Percentiles rank a stretch among this genome's conserved stretches.
These are phyloP conservation scores for Fragaria vesca DNA, from an alignment of 306 rosid species.

Conservation along the genomic window DNA sequence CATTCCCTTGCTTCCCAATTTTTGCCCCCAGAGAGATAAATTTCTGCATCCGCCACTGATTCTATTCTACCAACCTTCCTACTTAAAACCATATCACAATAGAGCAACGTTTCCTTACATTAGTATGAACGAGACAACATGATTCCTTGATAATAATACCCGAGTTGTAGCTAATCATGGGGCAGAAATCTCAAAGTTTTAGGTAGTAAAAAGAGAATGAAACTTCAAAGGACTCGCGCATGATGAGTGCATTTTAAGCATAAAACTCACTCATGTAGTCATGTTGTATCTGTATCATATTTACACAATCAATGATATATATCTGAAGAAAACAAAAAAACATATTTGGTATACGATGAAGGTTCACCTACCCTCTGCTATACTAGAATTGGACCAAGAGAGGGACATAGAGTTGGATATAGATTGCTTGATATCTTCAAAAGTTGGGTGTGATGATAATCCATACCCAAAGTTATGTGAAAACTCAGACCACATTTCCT, in stretches of 20 bases:
- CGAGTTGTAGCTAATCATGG: background rate
- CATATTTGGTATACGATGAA: background rate
- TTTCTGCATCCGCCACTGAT: background rate
- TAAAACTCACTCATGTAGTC: background rate
- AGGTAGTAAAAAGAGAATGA: background rate
- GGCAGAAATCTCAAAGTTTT: background rate
- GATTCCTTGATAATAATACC: background rate
- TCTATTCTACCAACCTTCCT: conserved; percentile 3
- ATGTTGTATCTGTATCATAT: background rate
- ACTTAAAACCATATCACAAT: background rate
- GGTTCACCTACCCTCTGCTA: conserved; percentile 50
- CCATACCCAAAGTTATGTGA: conserved; percentile 32
- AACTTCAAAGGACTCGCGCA: background rate
- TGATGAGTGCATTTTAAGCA: background rate
- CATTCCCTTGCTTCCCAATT: too few species aligned
- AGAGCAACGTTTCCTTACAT: background rate
- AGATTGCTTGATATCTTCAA: conserved; percentile 49
- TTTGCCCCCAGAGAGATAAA: too few species aligned
- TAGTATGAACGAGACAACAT: conserved; percentile 4
- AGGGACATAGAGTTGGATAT: conserved; percentile 48
- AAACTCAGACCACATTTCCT: conserved; percentile 41
- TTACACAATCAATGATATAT: background rate
- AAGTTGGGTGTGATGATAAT: conserved; percentile 55
- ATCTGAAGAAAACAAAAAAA: background rate
- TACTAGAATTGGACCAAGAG: conserved; percentile 43